A percentile compares a stretch with the other conserved stretches of the same genome.
phyloP scores from a whole-genome alignment of 352 stramenopile genomes.

The Pelagophyceae sp. region DNA sequence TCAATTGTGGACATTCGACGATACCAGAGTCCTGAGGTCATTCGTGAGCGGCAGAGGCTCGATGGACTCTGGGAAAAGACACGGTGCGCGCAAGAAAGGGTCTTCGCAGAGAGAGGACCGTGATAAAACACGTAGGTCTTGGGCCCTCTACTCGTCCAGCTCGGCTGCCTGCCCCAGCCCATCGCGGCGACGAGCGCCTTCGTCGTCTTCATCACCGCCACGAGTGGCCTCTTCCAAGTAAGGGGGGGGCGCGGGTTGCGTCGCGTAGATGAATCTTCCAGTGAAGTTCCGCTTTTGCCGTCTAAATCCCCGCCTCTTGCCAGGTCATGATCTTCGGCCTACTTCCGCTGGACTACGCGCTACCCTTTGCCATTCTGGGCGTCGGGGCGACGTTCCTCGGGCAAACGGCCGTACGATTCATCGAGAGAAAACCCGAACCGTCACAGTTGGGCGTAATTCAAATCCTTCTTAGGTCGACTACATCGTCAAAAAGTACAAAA shows the following conservation, averaged over 20 bases:
- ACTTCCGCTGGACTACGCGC: constrained; percentile 16
- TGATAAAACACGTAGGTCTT: neutral
- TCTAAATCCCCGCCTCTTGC: no score
- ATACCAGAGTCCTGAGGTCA: no score
- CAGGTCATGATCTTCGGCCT: constrained; percentile 21
- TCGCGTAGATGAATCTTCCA: no score
- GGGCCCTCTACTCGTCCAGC: neutral
- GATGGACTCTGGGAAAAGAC: no score
- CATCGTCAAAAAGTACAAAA: constrained; percentile 22
- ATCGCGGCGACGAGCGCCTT: constrained; percentile 19
- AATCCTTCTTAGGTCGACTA: no score
- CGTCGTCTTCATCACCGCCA: constrained; percentile 25
- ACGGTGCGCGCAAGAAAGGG: no score
- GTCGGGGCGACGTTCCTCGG: constrained; percentile 19
- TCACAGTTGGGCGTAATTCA: no score
- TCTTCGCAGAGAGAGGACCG: no score
- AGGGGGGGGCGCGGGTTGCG: no score
- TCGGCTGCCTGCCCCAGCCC: constrained; percentile 21
- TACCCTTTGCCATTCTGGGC: neutral
- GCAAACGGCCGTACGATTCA: constrained; percentile 10
- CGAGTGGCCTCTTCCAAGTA: neutral
- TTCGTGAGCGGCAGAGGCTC: no score
- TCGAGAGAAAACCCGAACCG: no score
- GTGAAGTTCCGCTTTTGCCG: no score
- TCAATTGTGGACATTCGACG: constrained; percentile 35